These are phyloP conservation scores for Nicotiana noctiflora DNA, from an alignment of 257 asterid species.

Conservation along the genomic window DNA sequence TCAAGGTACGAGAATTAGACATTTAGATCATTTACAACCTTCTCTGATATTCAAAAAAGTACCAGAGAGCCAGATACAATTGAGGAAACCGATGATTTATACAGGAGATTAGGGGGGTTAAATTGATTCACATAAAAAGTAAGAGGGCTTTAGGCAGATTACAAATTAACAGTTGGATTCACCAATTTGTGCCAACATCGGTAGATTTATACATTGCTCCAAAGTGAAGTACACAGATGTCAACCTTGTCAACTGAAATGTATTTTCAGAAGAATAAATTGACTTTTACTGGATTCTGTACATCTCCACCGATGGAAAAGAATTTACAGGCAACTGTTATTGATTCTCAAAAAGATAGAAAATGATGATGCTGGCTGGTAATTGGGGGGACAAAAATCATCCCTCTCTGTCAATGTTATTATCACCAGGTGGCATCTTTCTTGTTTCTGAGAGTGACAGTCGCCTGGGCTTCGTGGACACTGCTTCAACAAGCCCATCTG, in stretches of 20 bases:
- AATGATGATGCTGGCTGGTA: conserved; percentile 26
- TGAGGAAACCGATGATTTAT: neutral
- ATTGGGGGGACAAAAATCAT: conserved; percentile 31
- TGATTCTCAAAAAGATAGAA: conserved; percentile 35
- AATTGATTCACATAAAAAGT: conserved; percentile 27
- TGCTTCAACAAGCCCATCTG: conserved; percentile 63
- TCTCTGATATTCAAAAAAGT: conserved; percentile 12
- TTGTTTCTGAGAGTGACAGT: conserved; percentile 56
- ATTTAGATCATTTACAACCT: neutral
- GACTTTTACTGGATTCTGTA: conserved; percentile 46
- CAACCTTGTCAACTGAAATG: conserved; percentile 49
- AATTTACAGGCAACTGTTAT: conserved; percentile 63
- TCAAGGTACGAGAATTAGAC: neutral
- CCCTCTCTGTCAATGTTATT: conserved; percentile 70
- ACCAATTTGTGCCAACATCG: conserved; percentile 50
- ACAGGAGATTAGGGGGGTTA: conserved; percentile 14
- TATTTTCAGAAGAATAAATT: conserved; percentile 47
- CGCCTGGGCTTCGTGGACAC: conserved; percentile 58
- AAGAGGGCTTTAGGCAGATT: conserved; percentile 23
- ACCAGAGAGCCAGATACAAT: conserved; percentile 12
- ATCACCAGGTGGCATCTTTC: conserved; percentile 72
- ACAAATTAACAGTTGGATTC: conserved; percentile 39
- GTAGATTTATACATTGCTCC: conserved; percentile 61
- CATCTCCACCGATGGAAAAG: conserved; percentile 64
- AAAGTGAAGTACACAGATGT: conserved; percentile 40